phyloP scores from a whole-genome alignment of 1,139 yeast genomes.

The Lodderomyces beijingensis region DNA sequence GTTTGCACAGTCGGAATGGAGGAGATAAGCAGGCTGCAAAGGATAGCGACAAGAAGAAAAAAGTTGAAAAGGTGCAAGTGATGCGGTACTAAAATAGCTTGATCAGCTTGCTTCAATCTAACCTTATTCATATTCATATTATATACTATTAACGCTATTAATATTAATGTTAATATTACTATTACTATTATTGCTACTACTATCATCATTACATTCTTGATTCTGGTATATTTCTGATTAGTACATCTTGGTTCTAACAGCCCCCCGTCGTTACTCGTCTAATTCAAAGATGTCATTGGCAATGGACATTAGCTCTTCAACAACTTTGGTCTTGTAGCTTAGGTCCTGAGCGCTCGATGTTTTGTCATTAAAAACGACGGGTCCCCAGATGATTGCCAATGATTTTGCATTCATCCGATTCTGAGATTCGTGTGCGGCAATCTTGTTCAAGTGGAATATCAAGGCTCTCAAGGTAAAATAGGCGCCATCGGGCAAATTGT shows the following conservation, averaged over 20 bases:
- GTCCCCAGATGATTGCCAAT: slow-evolving; percentile 91
- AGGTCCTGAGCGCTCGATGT: slow-evolving; percentile 70
- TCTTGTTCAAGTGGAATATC: slow-evolving; percentile 77
- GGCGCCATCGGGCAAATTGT: slow-evolving; percentile 89
- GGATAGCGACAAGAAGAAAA: slow-evolving; percentile 1
- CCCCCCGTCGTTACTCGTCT: slow-evolving; percentile 25
- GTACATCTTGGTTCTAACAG: too few species aligned
- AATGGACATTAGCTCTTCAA: slow-evolving; percentile 77
- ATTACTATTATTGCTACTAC: too few species aligned
- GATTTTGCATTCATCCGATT: slow-evolving; percentile 82
- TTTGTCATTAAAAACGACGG: slow-evolving; percentile 68
- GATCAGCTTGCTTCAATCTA: too few species aligned
- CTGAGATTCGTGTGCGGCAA: slow-evolving; percentile 56
- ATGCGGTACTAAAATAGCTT: too few species aligned
- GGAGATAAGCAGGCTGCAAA: not conserved
- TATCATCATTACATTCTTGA: too few species aligned
- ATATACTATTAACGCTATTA: too few species aligned
- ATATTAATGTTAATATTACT: too few species aligned
- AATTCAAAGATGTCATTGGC: slow-evolving; percentile 89
- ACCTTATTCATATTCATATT: too few species aligned
- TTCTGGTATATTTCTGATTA: too few species aligned
- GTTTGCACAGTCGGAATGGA: not conserved
- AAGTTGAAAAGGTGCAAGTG: slow-evolving; percentile 3
- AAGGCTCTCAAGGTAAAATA: slow-evolving; percentile 86
- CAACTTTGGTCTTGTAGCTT: slow-evolving; percentile 73